phyloP scores from a whole-genome alignment of 208 protist genomes.

The Acanthamoeba healyi region DNA sequence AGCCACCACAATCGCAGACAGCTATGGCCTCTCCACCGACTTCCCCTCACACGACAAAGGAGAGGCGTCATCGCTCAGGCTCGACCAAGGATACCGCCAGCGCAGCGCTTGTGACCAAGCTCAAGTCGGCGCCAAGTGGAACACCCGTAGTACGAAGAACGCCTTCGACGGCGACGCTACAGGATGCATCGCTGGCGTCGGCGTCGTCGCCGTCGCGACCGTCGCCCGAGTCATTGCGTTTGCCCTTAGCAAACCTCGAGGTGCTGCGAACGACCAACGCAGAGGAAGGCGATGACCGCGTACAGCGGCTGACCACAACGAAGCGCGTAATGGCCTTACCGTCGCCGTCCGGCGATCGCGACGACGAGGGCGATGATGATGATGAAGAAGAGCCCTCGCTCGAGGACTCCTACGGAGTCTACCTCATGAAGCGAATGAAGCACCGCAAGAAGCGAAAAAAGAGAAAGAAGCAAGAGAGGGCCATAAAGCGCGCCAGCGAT shows the following conservation, averaged over 20 bases:
- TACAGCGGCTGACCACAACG: background rate
- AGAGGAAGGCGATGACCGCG: background rate
- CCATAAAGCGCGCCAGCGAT: background rate
- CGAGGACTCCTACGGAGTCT: slow-evolving; percentile 21
- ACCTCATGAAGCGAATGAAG: slow-evolving; percentile 59
- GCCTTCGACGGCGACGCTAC: background rate
- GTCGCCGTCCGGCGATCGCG: background rate
- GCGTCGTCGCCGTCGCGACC: background rate
- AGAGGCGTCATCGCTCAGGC: background rate
- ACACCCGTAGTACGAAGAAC: too few species aligned
- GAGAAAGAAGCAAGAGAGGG: slow-evolving; percentile 27
- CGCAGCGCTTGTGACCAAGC: too few species aligned
- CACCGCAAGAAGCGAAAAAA: slow-evolving; percentile 33
- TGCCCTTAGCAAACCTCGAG: slow-evolving; percentile 8
- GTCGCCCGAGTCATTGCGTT: background rate
- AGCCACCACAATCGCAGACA: too few species aligned
- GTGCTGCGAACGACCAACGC: background rate
- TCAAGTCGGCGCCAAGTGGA: too few species aligned
- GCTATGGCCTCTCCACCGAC: background rate
- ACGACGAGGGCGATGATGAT: background rate
- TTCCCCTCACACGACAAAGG: background rate
- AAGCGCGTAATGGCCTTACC: background rate
- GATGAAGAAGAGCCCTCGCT: slow-evolving; percentile 11
- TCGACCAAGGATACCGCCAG: background rate
- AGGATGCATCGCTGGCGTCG: background rate